A percentile compares a stretch with the other conserved stretches of the same genome.
phyloP scores from a whole-genome alignment of 2,329 filamentous ascomycete genomes.

The Colletotrichum somersetense region DNA sequence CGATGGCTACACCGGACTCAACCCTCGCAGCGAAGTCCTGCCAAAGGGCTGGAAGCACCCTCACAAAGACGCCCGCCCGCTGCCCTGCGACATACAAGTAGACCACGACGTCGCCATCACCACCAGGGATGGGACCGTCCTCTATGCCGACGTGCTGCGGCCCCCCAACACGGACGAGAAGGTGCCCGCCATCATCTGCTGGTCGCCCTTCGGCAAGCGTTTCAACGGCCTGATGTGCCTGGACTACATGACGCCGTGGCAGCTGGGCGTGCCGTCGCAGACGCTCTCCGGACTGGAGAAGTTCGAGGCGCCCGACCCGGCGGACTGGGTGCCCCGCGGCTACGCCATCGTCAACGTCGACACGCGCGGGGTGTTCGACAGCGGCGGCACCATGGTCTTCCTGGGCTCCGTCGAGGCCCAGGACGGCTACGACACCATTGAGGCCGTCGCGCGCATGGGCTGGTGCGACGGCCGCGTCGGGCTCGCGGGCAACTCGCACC shows the following conservation, averaged over 20 bases:
- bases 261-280: slow-evolving; percentile 51
- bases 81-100: slow-evolving; percentile 50
- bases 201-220: slow-evolving; percentile 61
- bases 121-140: slow-evolving; percentile 55
- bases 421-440: slow-evolving; percentile 46
- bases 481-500: slow-evolving; percentile 47
- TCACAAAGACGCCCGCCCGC: slow-evolving; percentile 2
- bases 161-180: slow-evolving; percentile 50
- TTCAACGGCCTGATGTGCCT: slow-evolving; percentile 55
- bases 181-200: slow-evolving; percentile 58
- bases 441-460: slow-evolving; percentile 43
- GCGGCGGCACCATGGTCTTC: slow-evolving; percentile 46
- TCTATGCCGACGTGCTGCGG: slow-evolving; percentile 61
- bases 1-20: slow-evolving; percentile 45
- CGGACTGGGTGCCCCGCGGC: slow-evolving; percentile 47
- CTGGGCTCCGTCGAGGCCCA: slow-evolving; percentile 45
- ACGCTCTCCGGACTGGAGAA: slow-evolving; percentile 46
- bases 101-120: slow-evolving; percentile 58
- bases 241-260: slow-evolving; percentile 52
- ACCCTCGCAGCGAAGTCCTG: slow-evolving; percentile 55
- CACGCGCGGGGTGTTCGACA: slow-evolving; percentile 46
- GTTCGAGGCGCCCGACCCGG: slow-evolving; percentile 50
- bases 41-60: slow-evolving; percentile 53
- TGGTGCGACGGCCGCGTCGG: slow-evolving; percentile 49
- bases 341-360: slow-evolving; percentile 50